phyloP scores from a whole-genome alignment of 2,329 filamentous ascomycete genomes.

The Leptographium radiaticola region DNA sequence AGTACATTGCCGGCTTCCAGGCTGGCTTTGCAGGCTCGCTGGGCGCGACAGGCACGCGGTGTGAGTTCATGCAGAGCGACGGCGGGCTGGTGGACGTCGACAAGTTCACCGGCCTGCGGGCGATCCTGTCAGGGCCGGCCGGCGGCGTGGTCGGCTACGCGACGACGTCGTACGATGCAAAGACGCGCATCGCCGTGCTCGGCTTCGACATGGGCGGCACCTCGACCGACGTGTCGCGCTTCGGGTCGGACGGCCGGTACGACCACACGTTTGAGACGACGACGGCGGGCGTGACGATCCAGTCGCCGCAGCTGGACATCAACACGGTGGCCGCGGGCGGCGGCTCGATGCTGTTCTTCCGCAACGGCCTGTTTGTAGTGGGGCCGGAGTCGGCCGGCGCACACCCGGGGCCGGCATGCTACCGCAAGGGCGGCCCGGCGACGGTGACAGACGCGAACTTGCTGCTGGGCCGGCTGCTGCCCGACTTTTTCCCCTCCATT shows the following conservation, averaged over 20 bases:
- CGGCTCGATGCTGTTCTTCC: conserved; percentile 72
- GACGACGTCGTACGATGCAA: conserved; percentile 55
- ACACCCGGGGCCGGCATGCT: conserved; percentile 54
- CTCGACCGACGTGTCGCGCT: conserved; percentile 5
- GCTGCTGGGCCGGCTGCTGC: conserved; percentile 39
- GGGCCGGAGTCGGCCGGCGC: conserved; percentile 52
- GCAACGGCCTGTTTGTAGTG: conserved; percentile 71
- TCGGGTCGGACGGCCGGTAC: conserved; percentile 29
- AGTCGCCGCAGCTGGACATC: conserved; percentile 31
- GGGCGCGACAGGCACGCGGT: conserved; percentile 19
- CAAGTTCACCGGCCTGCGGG: conserved; percentile 23
- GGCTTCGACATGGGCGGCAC: conserved; percentile 72
- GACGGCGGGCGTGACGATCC: background rate
- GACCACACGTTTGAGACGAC: conserved; percentile 50
- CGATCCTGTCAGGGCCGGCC: conserved; percentile 57
- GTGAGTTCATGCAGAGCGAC: conserved; percentile 60
- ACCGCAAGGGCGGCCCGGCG: conserved; percentile 53
- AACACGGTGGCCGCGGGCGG: conserved; percentile 89
- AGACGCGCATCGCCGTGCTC: conserved; percentile 54
- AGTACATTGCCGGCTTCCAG: conserved; percentile 56
- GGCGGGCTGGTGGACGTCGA: conserved; percentile 22
- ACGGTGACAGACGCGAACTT: conserved; percentile 57
- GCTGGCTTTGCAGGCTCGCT: conserved; percentile 48
- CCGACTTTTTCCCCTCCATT: conserved; percentile 55
- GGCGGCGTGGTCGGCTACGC: conserved; percentile 63